Evolutionary conservation across 306 rosid species (phyloP).

Genomic region (Quercus robur): DNA sequence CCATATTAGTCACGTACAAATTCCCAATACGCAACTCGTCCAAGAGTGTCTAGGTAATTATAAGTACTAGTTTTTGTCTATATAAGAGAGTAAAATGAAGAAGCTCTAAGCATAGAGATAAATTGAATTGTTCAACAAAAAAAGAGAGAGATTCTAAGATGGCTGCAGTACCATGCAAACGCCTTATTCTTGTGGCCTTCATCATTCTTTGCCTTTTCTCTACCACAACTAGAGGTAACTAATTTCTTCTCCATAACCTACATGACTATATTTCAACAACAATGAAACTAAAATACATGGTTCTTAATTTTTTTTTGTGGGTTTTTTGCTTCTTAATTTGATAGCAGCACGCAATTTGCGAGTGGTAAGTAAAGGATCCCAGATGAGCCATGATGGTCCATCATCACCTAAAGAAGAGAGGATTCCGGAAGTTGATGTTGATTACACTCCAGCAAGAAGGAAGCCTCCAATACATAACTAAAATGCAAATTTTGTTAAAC

Average conservation of each 20-base stretch:
- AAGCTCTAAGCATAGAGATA: neutral
- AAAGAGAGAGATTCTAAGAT: constrained; percentile 6
- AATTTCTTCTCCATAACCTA: neutral
- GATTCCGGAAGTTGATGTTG: constrained; percentile 48
- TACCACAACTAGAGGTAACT: constrained; percentile 54
- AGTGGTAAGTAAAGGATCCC: constrained; percentile 17
- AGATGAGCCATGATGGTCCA: constrained; percentile 24
- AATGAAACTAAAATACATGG: neutral
- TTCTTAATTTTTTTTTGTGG: neutral
- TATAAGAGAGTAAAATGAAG: constrained; percentile 28
- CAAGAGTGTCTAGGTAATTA: constrained; percentile 2
- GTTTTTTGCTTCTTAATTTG: neutral
- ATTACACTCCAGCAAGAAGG: constrained; percentile 74
- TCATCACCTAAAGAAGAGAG: constrained; percentile 39
- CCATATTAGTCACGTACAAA: constrained; percentile 32
- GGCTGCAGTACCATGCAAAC: constrained; percentile 39
- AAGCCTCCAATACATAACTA: constrained; percentile 91
- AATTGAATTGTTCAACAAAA: neutral
- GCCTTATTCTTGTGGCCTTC: constrained; percentile 42
- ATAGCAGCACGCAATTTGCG: constrained; percentile 55
- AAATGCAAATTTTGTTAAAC: neutral
- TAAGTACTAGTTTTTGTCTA: constrained; percentile 20
- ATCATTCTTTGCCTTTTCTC: constrained; percentile 53
- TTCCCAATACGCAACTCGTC: constrained; percentile 31
- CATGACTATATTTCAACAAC: neutral